Evolutionary conservation across 2,329 filamentous ascomycete species (phyloP).

Genomic region (Diatrype stigma): DNA sequence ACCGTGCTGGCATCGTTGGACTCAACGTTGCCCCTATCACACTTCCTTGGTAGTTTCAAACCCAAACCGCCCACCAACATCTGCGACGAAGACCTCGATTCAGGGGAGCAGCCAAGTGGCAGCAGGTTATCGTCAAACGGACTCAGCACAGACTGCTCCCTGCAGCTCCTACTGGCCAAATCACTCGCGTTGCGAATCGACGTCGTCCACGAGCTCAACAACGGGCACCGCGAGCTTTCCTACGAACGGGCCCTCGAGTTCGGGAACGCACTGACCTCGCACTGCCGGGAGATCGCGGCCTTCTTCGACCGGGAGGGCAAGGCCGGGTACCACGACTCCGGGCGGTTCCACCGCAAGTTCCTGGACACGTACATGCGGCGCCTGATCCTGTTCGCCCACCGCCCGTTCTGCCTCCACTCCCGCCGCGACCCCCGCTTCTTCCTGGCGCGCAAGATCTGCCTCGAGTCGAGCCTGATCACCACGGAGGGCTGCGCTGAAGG

Average conservation of each 20-base stretch:
- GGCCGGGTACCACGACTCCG: not conserved
- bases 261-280: conserved; percentile 10
- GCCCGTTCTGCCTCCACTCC: conserved; percentile 18
- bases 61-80: conserved; percentile 16
- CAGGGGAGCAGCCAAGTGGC: not conserved
- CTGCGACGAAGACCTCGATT: conserved; percentile 11
- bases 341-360: conserved; percentile 20
- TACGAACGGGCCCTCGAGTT: conserved; percentile 14
- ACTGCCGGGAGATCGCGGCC: conserved; percentile 17
- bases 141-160: conserved; percentile 14
- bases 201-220: conserved; percentile 18
- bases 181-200: conserved; percentile 16
- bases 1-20: conserved; percentile 19
- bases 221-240: conserved; percentile 1
- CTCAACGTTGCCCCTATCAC: conserved; percentile 15
- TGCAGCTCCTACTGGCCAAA: conserved; percentile 17
- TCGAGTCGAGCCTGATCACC: conserved; percentile 18
- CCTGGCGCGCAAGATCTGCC: conserved; percentile 18
- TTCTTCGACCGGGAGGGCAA: conserved; percentile 12
- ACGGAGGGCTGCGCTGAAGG: conserved; percentile 17
- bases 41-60: conserved; percentile 11
- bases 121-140: not conserved
- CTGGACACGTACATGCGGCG: conserved; percentile 22
- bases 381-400: conserved; percentile 19
- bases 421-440: conserved; percentile 17